Evolutionary conservation across 208 protist species (phyloP), one percentile per base, ranked within the genome.

Genomic region (Lotmaria passim): DNA sequence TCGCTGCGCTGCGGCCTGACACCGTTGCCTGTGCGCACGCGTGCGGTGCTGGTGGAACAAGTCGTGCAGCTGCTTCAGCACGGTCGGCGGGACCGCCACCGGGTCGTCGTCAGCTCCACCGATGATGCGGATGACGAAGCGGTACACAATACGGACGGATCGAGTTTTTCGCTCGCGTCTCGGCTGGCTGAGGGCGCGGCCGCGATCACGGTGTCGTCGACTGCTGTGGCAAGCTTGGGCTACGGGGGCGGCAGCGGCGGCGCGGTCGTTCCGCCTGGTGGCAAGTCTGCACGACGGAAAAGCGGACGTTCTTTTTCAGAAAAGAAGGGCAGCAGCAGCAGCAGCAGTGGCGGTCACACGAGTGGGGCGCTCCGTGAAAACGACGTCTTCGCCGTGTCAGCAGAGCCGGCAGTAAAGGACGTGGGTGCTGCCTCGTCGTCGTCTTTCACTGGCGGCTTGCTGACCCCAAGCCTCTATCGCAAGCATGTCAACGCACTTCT

Each of bases 1-100:
- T 88, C 84, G 0, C 31, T 51, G 12, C 38, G 41, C 21, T 85
- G 81, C 60, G 82, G 82, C 5, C 65, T 60, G 14, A 52, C 70
- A 1, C 62, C 78, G 24, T 55, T 91, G 7, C 90, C 90, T 11
- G 33, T 82, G 12, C 79, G 87, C 12, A 58, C 88, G 24, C 70
- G 70, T 21, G 56, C 17, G 6, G 62, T 70, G 17, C 46, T 81
- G 24, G 75, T 81, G 21, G 64, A 72, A 15, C 57, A 60, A 8
- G 64, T 81, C 15, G 41, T 30, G 39, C 23, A 30, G 21, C 41
- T 56, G 58, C 41, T 76, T 34, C 0, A 17, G 26, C 69, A 76
- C 34, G 65, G 63, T 44, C 52, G 50, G 11, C 28, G 36, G 10
- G 70, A 76, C 33, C 38, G 65, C 33, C 47, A 68, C 50, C 65